Evolutionary conservation across 768 basidiomycete genomes (phyloP), one percentile per base, ranked within the genome.

Genomic region (Mycena sanguinolenta): DNA sequence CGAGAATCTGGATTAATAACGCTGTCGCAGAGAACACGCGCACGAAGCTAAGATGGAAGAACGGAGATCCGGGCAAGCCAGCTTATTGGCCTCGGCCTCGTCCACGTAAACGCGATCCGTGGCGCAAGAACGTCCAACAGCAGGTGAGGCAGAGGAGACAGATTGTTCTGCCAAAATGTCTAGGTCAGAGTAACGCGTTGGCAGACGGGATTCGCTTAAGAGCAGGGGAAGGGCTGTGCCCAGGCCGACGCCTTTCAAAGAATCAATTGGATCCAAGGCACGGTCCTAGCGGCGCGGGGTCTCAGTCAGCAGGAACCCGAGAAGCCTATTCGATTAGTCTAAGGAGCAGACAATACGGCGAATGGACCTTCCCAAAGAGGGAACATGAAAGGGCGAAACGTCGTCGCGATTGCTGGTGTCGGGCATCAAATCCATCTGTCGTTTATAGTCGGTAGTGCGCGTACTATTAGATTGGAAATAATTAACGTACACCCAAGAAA

Each of bases 281-380:
- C 12, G 23, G 59, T 60, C 63, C 69, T 60, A 46, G 65, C 52
- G n/a, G 59, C 23, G 30, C 69, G 69, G 69, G 54, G 25, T 62
- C 62, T 42, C 7, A 25, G 64, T 70, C 58, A 70, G 69, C 69
- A 49, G 55, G 58, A 63, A 44, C 27, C 36, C 38, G 27, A 70
- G 59, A 65, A 62, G 60, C 36, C 30, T 58, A 62, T n/a, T 54
- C 36, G 39, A 46, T 52, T 65, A 28, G 57, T 21, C 8, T 23
- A 21, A 30, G 14, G 10, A 44, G 19, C 19, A 32, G 49, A 49
- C 62, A n/a, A 36, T 32, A 49, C 58, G 49, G 65, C 58, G 53
- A 12, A 38, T n/a, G 5, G 36, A 30, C 19, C 30, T 12, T 44
- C 55, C 34, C 5, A 58, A 38, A 58, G 23, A 14, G 55, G 55